Conservation (phyloP, 1,139 yeast species). For the Geotrichum cucujoidarum region DNA sequence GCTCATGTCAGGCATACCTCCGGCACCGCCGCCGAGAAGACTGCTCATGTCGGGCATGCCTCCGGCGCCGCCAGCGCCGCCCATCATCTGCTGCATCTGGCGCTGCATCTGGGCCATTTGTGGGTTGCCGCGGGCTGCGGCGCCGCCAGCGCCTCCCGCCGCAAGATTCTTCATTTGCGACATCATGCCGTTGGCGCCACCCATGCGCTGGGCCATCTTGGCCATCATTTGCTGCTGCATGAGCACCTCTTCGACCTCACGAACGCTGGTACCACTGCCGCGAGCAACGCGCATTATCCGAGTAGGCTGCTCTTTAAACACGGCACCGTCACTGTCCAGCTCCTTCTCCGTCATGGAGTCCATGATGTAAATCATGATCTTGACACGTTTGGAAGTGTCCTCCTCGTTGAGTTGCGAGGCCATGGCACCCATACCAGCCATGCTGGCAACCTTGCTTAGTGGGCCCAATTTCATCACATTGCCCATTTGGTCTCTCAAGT, state of each 20-base stretch:
- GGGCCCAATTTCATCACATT: conserved; percentile 97
- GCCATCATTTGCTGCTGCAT: conserved; percentile 95
- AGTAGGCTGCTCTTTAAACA: conserved; percentile 75
- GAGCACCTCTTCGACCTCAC: conserved; percentile 89
- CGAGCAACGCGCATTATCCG: conserved; percentile 87
- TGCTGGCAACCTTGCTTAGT: conserved; percentile 81
- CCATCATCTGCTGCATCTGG: conserved; percentile 37
- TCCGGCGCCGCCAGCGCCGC: conserved; percentile 36
- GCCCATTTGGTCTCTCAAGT: conserved; percentile 91
- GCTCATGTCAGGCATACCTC: conserved; percentile 38
- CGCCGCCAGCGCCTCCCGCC: conserved; percentile 29
- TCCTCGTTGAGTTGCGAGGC: conserved; percentile 82
- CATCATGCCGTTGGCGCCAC: conserved; percentile 48
- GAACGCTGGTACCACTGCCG: conserved; percentile 92
- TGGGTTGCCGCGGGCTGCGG: conserved; percentile 31
- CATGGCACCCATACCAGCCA: conserved; percentile 81
- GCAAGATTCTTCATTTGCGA: conserved; percentile 38
- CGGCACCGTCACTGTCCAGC: conserved; percentile 82
- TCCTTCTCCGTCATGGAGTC: conserved; percentile 95
- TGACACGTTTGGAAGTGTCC: conserved; percentile 75
- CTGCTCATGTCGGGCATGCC: conserved; percentile 37
- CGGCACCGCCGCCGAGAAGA: conserved; percentile 33
- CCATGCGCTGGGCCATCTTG: conserved; percentile 73
- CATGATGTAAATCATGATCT: conserved; percentile 86
- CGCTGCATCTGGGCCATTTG: conserved; percentile 39